Percentiles rank a stretch among this genome's conserved stretches.
Conservation (phyloP, 495 filamentous ascomycete genomes). For the Neurospora tetraspora region DNA sequence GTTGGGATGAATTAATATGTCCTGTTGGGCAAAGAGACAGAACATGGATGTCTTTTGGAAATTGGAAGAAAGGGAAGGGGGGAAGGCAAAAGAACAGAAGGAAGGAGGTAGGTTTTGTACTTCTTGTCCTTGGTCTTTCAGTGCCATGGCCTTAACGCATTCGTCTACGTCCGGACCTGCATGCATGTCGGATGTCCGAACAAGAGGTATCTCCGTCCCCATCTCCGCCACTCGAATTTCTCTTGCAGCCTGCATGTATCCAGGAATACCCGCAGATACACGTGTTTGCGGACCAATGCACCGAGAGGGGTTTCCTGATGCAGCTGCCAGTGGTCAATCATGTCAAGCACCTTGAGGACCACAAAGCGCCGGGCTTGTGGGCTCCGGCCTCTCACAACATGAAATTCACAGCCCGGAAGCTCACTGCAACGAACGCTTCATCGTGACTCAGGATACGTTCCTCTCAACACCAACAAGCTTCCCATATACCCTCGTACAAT, state of each 20-base stretch:
- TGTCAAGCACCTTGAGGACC: neutral
- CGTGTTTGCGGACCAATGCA: too few relatives aligned
- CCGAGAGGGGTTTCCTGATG: neutral
- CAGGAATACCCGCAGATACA: neutral
- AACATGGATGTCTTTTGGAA: neutral
- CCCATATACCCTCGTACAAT: neutral
- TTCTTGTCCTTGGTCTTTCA: neutral
- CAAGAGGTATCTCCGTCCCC: neutral
- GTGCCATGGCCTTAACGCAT: neutral
- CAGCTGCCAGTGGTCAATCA: neutral
- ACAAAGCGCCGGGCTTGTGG: neutral
- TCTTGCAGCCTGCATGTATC: neutral
- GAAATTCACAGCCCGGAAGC: neutral
- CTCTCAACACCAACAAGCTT: neutral
- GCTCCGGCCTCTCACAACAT: neutral
- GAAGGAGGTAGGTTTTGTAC: neutral
- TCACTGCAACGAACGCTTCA: neutral
- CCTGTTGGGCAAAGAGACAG: neutral
- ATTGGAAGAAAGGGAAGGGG: neutral
- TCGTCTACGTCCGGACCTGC: neutral
- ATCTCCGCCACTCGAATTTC: neutral
- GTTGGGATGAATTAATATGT: neutral
- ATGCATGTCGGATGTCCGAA: neutral
- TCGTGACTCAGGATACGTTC: neutral
- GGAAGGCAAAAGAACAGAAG: neutral